These are phyloP conservation scores for Ceratobasidium sp. DNA, from an alignment of 1,284 basidiomycete genomes.

Conservation along the genomic window DNA sequence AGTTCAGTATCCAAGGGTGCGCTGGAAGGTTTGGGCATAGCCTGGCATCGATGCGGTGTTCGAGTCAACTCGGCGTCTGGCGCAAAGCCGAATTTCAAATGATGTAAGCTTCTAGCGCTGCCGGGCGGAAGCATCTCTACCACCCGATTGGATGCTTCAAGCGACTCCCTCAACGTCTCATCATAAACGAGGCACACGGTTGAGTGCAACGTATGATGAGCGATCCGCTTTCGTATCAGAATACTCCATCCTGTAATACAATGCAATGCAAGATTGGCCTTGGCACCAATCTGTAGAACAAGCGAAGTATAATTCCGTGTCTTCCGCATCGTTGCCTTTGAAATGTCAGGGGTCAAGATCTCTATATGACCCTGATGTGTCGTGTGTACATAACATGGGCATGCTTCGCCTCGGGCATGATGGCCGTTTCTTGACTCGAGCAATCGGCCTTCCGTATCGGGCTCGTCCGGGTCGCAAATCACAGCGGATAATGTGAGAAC, in stretches of 20 bases:
- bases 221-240: no score
- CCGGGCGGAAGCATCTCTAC: background rate
- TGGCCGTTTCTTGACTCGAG: background rate
- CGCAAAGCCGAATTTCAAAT: background rate
- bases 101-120: background rate
- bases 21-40: background rate
- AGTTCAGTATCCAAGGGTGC: background rate
- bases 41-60: background rate
- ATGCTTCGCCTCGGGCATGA: background rate
- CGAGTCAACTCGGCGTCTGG: conserved; percentile 13
- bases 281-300: no score
- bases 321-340: no score
- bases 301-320: no score
- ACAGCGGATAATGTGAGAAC: no score
- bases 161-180: background rate
- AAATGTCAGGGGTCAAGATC: background rate
- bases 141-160: background rate
- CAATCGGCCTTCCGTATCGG: background rate
- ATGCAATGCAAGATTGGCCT: no score
- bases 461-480: no score
- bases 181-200: no score
- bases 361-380: background rate
- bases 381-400: background rate
- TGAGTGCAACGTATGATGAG: no score
- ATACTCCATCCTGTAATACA: no score